Evolutionary conservation across 2,329 filamentous ascomycete genomes (phyloP).

Genomic region (Claviceps humidiphila): DNA sequence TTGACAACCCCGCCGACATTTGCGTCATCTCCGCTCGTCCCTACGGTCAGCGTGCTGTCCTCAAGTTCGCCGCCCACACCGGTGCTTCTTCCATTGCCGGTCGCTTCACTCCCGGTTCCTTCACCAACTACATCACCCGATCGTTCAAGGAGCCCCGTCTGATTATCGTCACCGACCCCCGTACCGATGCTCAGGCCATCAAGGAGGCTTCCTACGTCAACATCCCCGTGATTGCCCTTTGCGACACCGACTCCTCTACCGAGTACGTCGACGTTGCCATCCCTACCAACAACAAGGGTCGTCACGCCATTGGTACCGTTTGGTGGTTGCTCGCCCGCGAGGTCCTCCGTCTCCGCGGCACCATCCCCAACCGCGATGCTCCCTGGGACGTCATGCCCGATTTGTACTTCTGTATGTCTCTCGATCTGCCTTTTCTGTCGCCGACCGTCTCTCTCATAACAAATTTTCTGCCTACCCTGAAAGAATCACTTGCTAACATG

Average conservation of each 20-base stretch:
- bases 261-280: slow-evolving; percentile 99
- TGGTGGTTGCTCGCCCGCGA: slow-evolving; percentile 99
- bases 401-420: slow-evolving; percentile 83
- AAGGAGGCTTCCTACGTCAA: slow-evolving; percentile 99
- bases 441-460: neutral
- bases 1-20: slow-evolving; percentile 99
- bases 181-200: slow-evolving; percentile 99
- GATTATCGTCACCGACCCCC: slow-evolving; percentile 98
- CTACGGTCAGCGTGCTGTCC: slow-evolving; percentile 97
- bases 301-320: slow-evolving; percentile 93
- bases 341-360: slow-evolving; percentile 96
- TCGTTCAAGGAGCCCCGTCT: slow-evolving; percentile 99
- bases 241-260: slow-evolving; percentile 98
- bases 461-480: neutral
- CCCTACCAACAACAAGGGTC: slow-evolving; percentile 99
- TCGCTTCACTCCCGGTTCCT: slow-evolving; percentile 99
- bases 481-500: slow-evolving; percentile 7
- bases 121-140: slow-evolving; percentile 99
- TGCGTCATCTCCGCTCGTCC: slow-evolving; percentile 99
- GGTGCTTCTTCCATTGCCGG: slow-evolving; percentile 95
- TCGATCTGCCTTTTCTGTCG: neutral
- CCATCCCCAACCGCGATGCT: slow-evolving; percentile 86
- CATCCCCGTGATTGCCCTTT: slow-evolving; percentile 98
- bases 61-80: slow-evolving; percentile 99
- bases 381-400: slow-evolving; percentile 99